These are phyloP conservation scores for Chlorella variabilis DNA, from an alignment of 163 green algal genomes.

Conservation along the genomic window DNA sequence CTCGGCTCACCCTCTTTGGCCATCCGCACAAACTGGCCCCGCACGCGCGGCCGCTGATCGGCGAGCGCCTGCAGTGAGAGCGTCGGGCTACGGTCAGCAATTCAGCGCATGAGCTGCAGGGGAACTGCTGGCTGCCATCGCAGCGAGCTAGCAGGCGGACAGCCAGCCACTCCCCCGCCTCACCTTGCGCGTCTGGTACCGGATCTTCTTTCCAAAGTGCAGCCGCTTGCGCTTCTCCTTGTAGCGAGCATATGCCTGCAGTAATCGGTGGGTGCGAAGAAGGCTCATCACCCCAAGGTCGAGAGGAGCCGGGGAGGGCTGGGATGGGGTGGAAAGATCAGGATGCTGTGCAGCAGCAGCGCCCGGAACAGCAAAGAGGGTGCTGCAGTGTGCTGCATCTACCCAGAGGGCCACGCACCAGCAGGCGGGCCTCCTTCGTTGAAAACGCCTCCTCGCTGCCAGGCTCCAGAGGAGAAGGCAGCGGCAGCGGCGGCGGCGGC, in stretches of 20 bases:
- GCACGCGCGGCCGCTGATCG: conserved; percentile 57
- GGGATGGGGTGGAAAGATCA: no score
- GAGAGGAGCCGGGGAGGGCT: no score
- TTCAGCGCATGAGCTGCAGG: not conserved
- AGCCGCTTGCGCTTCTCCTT: conserved; percentile 66
- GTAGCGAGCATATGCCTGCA: conserved; percentile 48
- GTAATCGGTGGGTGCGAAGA: not conserved
- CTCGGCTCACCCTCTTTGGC: conserved; percentile 2
- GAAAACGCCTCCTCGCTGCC: not conserved
- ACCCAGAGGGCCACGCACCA: not conserved
- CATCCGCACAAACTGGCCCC: conserved; percentile 66
- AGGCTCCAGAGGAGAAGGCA: not conserved
- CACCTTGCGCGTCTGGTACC: conserved; percentile 69
- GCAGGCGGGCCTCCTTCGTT: conserved; percentile 19
- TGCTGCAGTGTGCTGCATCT: no score
- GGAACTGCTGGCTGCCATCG: no score
- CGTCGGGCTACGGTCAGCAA: not conserved
- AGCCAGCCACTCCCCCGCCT: not conserved
- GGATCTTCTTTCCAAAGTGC: conserved; percentile 63
- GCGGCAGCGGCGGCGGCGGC: conserved; percentile 7
- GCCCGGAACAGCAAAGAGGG: no score
- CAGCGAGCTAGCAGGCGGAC: not conserved
- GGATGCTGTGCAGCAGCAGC: no score
- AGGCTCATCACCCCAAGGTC: no score
- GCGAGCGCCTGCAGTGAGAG: conserved; percentile 51